These are phyloP conservation scores for Chloroidium sp. DNA, from an alignment of 163 green algal genomes.

Conservation along the genomic window DNA sequence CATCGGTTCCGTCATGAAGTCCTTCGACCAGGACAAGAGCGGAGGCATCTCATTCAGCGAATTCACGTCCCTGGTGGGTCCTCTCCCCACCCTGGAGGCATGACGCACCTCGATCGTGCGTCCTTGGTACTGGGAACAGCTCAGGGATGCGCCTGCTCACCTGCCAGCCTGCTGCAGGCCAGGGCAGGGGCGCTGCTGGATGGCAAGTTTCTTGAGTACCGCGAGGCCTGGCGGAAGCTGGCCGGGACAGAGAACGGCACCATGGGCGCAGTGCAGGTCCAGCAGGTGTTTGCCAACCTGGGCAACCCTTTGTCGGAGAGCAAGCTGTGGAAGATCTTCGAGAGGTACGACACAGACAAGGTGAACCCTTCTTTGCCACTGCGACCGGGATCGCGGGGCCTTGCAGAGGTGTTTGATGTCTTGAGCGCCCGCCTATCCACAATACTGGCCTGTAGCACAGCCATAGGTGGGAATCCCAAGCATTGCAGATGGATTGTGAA, in stretches of 20 bases:
- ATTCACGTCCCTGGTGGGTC: not conserved
- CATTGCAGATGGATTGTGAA: no score
- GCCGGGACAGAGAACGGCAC: slow-evolving; percentile 35
- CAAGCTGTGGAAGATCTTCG: slow-evolving; percentile 32
- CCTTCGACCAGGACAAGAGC: not conserved
- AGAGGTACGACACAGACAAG: slow-evolving; percentile 29
- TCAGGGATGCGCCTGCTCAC: no score
- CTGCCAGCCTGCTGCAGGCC: not conserved
- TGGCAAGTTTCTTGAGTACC: slow-evolving; percentile 39
- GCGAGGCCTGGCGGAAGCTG: slow-evolving; percentile 27
- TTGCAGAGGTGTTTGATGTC: not conserved
- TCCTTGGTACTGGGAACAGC: no score
- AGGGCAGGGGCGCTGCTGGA: slow-evolving; percentile 43
- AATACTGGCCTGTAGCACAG: no score
- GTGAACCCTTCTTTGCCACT: not conserved
- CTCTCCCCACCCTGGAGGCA: no score
- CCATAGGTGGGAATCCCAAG: no score
- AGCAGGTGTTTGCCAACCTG: slow-evolving; percentile 20
- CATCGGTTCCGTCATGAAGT: not conserved
- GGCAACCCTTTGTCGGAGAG: slow-evolving; percentile 23
- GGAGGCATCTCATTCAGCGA: no score
- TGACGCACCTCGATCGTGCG: no score
- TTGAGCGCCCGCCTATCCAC: not conserved
- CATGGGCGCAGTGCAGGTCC: slow-evolving; percentile 29
- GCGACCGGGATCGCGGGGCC: not conserved